phyloP scores from a whole-genome alignment of 768 basidiomycete species.

The Mycena vitilis region DNA sequence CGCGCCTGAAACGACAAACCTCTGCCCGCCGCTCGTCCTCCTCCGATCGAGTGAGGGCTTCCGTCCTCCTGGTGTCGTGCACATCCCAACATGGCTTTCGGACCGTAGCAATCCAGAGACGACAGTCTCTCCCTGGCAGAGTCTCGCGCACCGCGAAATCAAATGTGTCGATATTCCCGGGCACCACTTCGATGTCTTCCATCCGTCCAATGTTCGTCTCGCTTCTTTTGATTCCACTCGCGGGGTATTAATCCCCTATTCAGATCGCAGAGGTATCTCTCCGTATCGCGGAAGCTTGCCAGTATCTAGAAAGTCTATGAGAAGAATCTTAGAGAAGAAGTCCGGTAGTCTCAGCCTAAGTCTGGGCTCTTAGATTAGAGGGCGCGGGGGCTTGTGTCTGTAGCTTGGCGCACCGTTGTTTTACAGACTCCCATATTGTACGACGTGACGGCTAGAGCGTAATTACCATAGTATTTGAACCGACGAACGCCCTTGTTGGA shows the following conservation, averaged over 20 bases:
- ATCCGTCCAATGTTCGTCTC: conserved; percentile 57
- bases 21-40: conserved; percentile 5
- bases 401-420: no score
- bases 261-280: conserved; percentile 46
- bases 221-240: neutral
- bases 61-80: conserved; percentile 39
- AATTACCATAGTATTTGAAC: no score
- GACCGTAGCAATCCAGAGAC: conserved; percentile 52
- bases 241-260: conserved; percentile 9
- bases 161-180: conserved; percentile 69
- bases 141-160: conserved; percentile 49
- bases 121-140: conserved; percentile 60
- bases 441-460: no score
- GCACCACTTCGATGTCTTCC: conserved; percentile 73
- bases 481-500: no score
- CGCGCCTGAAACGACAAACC: conserved; percentile 42
- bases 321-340: no score
- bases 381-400: no score
- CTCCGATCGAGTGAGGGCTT: conserved; percentile 45
- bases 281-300: conserved; percentile 46
- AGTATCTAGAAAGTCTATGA: conserved; percentile 36
- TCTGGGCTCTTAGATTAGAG: no score
- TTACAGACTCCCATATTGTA: no score
- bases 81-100: conserved; percentile 65
- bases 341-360: no score